Percentiles rank a stretch among this genome's conserved stretches.
phyloP scores from a whole-genome alignment of 305 asterid genomes.

The Fraxinus baroniana region DNA sequence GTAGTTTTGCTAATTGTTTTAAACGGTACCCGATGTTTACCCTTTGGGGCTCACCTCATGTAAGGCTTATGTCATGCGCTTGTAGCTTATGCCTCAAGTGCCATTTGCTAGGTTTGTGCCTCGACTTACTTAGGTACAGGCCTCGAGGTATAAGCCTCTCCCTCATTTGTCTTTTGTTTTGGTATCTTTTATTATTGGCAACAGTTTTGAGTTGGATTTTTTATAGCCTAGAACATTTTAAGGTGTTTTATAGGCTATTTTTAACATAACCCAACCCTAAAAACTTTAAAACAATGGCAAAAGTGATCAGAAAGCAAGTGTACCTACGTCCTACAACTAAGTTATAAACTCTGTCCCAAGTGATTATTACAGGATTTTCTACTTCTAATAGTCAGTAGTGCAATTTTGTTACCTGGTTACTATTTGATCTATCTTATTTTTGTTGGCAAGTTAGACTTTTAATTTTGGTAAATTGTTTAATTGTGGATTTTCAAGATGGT shows the following conservation, averaged over 20 bases:
- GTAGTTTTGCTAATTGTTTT: background rate
- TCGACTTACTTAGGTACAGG: background rate
- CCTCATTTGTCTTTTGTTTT: background rate
- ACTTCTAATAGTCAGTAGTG: background rate
- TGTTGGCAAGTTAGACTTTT: background rate
- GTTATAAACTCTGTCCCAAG: background rate
- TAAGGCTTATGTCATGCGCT: background rate
- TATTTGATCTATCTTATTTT: background rate
- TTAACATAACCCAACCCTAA: background rate
- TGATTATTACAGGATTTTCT: background rate
- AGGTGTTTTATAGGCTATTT: background rate
- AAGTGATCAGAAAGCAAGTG: background rate
- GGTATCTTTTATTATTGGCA: background rate
- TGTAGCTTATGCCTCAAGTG: background rate
- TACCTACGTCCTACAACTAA: background rate
- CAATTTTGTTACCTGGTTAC: background rate
- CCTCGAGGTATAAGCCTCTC: background rate
- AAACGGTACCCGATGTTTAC: background rate
- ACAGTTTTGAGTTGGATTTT: background rate
- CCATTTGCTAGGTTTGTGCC: background rate
- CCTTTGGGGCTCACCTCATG: background rate
- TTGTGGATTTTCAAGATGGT: background rate
- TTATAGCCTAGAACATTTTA: background rate
- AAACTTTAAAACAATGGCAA: background rate
- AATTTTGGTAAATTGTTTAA: background rate